Evolutionary conservation across 2,329 filamentous ascomycete species (phyloP), one percentile per base, ranked within the genome.

Genomic region (Calcarisporium arbuscula): DNA sequence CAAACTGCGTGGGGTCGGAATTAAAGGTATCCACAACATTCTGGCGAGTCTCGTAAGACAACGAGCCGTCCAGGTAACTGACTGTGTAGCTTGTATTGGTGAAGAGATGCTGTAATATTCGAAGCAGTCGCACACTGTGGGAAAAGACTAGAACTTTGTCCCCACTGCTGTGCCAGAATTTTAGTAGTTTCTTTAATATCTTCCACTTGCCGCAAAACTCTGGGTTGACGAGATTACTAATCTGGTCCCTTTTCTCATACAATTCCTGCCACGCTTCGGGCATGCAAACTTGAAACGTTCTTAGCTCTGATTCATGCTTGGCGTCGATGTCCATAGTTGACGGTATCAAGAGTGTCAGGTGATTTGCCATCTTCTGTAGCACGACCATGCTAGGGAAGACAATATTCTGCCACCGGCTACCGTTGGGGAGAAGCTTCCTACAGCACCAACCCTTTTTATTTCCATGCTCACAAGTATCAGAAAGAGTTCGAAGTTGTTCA

Each of bases 141-240:
- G 86, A 94, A 57, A 98, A 98, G 3, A 98, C 82, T 0, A 98
- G 72, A 1, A 95, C 92, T 58, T 96, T 98, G 61, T 95, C 88
- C 11, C 87, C 86, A 50, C 84, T 88, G 11, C 74, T 69, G 53
- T 95, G 77, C 92, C 92, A 98, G 57, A 92, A 90, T 36, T 80
- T 81, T 6, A 98, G 72, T 5, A 98, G 67, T 48, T 86, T 89
- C 56, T 81, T 85, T 19, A 98, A 59, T 1, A 98, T 78, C 52
- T 86, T 88, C 92, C 92, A 98, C 60, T 98, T 98, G 4, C 92
- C 92, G 52, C 92, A 98, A 45, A 89, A 95, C 38, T 94, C 84
- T 0, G 86, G 82, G 47, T 95, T 88, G 2, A 88, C 82, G 32
- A 88, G 81, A 47, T 82, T 84, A 32, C 85, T 61, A 39, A 96